Conservation (phyloP, 805 yeast species). For the Metschnikowia orientalis region DNA sequence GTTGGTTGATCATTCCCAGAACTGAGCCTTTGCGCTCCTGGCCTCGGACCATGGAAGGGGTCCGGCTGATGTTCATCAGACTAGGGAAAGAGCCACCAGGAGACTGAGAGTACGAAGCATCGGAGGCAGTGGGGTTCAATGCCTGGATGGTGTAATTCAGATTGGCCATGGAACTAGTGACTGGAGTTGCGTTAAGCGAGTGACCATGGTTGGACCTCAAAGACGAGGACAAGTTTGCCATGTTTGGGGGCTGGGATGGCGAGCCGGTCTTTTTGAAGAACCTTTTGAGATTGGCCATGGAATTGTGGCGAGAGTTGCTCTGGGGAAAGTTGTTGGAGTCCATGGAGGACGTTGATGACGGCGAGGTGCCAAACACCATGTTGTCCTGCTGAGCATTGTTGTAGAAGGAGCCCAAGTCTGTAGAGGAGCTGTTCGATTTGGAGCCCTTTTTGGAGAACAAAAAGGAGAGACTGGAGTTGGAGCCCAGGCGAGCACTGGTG, state of each 20-base stretch:
- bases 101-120: constrained; percentile 33
- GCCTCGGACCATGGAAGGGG: constrained; percentile 28
- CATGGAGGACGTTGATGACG: constrained; percentile 33
- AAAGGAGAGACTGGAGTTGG: constrained; percentile 47
- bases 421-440: constrained; percentile 26
- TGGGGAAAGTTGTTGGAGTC: constrained; percentile 24
- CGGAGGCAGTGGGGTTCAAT: constrained; percentile 30
- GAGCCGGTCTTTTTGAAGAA: constrained; percentile 53
- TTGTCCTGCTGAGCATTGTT: constrained; percentile 25
- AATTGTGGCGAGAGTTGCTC: constrained; percentile 54
- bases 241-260: constrained; percentile 17
- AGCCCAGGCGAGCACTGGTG: constrained; percentile 32
- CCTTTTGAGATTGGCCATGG: constrained; percentile 73
- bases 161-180: constrained; percentile 23
- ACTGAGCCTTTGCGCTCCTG: constrained; percentile 37
- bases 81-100: constrained; percentile 21
- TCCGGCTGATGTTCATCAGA: constrained; percentile 23
- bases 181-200: constrained; percentile 16
- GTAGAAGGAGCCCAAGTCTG: constrained; percentile 40
- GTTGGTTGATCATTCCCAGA: constrained; percentile 26
- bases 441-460: constrained; percentile 44
- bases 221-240: constrained; percentile 23
- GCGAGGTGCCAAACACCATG: constrained; percentile 23
- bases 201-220: constrained; percentile 17
- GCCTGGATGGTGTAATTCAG: constrained; percentile 29